Base-by-base conservation (phyloP, 768 basidiomycete species). In the Russula virescens region DNA sequence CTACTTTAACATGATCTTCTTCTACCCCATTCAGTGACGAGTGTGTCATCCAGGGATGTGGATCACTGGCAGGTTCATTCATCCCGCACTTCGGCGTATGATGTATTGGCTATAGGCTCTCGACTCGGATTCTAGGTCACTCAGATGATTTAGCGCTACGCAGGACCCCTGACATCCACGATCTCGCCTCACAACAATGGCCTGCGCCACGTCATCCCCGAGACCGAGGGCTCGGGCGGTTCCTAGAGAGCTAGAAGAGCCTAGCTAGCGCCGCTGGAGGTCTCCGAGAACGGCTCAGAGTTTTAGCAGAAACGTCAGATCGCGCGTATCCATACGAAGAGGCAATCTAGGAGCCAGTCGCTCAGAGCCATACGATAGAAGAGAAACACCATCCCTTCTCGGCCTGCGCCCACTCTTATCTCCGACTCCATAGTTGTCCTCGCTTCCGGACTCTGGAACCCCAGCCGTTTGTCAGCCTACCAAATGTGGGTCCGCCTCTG, bases 321-420 rank as follows among this genome's bases (percentile, higher is more conserved):
- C 40, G 13, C 16, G 18, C 14, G 18, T 25, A 50, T 18, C 38
- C 47, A 25, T 45, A 46, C 28, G 23, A 45, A 7, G 28, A 21
- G 5, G 19, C 34, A 25, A 42, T 48, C 42, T 5, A 13, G 10
- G 14, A 42, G 18, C 45, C 31, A 31, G 46, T 58, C 6, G 40
- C 16, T 23, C 38, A 26, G 9, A 34, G 21, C 47, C 46, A 25
- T 23, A n/a, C 23, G 19, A 10, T 26, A 14, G 42, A 52, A 42
- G 28, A 53, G 53, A 43, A 47, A 61, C 54, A 35, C 55, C 60
- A 61, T 38, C 31, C 43, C 25, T 38, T 38, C 38, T 14, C 38
- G 38, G 25, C 31, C 40, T 50, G 43, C 53, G 3, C 54, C 54
- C 60, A 61, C 60, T 13, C 52, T 5, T n/a, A 55, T 62, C 55